Evolutionary conservation across 805 yeast genomes (phyloP), one percentile per base, ranked within the genome.

Genomic region (Yarrowia hollandica): DNA sequence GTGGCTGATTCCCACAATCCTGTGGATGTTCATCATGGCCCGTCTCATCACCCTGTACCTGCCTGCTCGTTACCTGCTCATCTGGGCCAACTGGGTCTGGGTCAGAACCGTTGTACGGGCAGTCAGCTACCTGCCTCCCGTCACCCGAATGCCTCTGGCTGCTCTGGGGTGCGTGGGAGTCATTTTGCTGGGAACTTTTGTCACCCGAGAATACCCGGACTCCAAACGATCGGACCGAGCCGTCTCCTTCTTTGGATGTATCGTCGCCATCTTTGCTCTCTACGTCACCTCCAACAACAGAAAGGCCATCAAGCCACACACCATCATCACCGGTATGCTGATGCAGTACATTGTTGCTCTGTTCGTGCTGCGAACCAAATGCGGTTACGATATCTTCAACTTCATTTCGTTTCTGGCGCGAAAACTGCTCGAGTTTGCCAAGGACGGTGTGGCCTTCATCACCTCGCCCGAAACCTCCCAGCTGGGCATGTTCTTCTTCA

Each of bases 371-470:
- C 74, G 86, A 66, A 83, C 86, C 18, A 74, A 74, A 65, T 76
- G 77, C 42, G 87, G 87, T 61, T 82, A 78, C 67, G 85, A 82
- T 66, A 74, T 83, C 64, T 83, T 83, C 74, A 79, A 81, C 71
- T 83, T 82, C 67, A 79, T 83, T 65, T 79, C 84, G 22, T 72
- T 75, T 58, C 73, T 83, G 66, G 84, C 86, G 41, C 75, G 84
- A 66, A 76, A 79, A 66, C 75, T 83, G 63, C 75, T 83, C 61
- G 77, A 80, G 11, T 83, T 78, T 66, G 84, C 86, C 60, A 78
- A 76, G 64, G 76, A 75, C 61, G 87, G 87, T 71, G 83, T 81
- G 19, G 85, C 85, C 3, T 83, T 83, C 70, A 70, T 83, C 65
- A 78, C 84, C 33, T 69, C 70, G 61, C 60, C 66, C 1, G 74